These are phyloP conservation scores for Myxozyma kluyveri DNA, from an alignment of 805 yeast genomes.

Conservation along the genomic window DNA sequence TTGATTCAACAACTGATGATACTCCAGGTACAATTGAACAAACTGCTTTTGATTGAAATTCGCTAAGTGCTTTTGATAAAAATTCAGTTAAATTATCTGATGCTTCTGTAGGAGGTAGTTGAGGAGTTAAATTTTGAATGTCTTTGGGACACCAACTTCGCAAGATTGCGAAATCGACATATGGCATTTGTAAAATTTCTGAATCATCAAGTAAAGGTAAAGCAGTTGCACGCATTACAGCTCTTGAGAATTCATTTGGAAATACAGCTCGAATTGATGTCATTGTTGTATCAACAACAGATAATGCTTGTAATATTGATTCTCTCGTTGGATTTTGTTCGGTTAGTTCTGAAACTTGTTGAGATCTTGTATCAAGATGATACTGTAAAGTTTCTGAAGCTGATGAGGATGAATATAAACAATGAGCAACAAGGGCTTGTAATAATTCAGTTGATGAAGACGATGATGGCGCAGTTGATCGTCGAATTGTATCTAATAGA, in stretches of 20 bases:
- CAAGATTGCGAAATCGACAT: constrained; percentile 17
- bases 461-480: not conserved
- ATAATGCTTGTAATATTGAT: constrained; percentile 8
- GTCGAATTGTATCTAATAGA: not conserved
- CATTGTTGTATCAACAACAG: constrained; percentile 16
- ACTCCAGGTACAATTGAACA: constrained; percentile 12
- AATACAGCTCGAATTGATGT: constrained; percentile 9
- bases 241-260: constrained; percentile 14
- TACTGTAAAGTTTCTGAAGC: constrained; percentile 9
- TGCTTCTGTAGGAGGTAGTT: not conserved
- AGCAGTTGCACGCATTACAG: constrained; percentile 9
- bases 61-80: not conserved
- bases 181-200: constrained; percentile 11
- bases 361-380: constrained; percentile 7
- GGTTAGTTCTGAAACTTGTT: constrained; percentile 3
- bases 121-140: constrained; percentile 1
- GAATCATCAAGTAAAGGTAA: constrained; percentile 17
- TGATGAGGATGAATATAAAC: constrained; percentile 8
- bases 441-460: constrained; percentile 9
- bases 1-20: not conserved
- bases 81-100: not conserved
- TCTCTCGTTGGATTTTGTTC: not conserved
- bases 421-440: constrained; percentile 17
- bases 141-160: constrained; percentile 10
- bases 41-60: constrained; percentile 2